Conservation (phyloP, 371 early-diverging fungal genomes). For the Saksenaea vasiformis region DNA sequence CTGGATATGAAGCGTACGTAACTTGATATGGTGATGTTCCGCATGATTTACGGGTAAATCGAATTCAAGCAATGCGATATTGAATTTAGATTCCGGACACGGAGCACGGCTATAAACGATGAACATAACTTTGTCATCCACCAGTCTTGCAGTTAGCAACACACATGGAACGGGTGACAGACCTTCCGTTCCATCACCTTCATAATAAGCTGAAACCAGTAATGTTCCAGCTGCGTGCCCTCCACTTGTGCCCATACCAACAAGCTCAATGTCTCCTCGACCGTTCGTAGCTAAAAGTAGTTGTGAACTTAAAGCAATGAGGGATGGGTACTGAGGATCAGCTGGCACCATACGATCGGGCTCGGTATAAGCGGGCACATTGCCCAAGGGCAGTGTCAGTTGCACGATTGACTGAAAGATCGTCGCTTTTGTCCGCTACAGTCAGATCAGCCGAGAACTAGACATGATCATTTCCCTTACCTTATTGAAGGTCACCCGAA, state of each 20-base stretch:
- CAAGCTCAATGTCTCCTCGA: conserved; percentile 37
- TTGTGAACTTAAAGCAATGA: conserved; percentile 24
- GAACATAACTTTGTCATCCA: conserved; percentile 22
- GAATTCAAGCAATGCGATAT: conserved; percentile 47
- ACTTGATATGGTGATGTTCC: background rate
- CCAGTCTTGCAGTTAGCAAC: conserved; percentile 30
- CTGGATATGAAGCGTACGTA: conserved; percentile 46
- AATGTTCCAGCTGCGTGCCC: conserved; percentile 12
- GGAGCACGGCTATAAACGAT: conserved; percentile 41
- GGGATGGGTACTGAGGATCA: conserved; percentile 37
- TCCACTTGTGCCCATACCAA: conserved; percentile 13
- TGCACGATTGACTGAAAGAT: conserved; percentile 15
- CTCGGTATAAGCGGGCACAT: conserved; percentile 33
- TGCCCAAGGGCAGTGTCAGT: conserved; percentile 26
- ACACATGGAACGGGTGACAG: conserved; percentile 48
- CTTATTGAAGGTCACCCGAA: conserved; percentile 43
- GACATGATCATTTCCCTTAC: conserved; percentile 26
- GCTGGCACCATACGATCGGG: conserved; percentile 26
- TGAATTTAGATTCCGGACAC: conserved; percentile 29
- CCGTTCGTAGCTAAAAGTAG: conserved; percentile 37
- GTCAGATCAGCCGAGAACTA: background rate
- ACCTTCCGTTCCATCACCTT: conserved; percentile 43
- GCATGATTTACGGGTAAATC: conserved; percentile 16
- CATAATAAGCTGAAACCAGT: conserved; percentile 24
- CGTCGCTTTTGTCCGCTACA: conserved; percentile 12